Base-by-base conservation (phyloP, 2,329 filamentous ascomycete species). In the Xylariales sp. region DNA sequence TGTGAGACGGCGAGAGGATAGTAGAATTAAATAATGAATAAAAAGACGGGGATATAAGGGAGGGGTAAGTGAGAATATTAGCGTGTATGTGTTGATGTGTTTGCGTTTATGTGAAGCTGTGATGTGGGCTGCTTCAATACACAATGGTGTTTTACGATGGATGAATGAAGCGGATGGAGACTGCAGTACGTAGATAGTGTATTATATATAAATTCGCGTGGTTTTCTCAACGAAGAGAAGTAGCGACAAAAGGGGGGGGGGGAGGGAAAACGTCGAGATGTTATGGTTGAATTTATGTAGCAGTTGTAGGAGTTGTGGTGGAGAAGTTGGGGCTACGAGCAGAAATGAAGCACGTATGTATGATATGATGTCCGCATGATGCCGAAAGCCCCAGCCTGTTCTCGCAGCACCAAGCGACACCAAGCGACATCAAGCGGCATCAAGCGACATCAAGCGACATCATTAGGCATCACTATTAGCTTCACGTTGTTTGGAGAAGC, bases 401-500 rank as follows among this genome's bases (percentile, higher is more conserved):
- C 72, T 65, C 45, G 67, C 36, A 63, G 59, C 52, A 39, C 30
- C 56, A 58, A 70, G 66, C 71, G 23, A 71, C 69, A 75, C 74
- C 73, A 73, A 69, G 67, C 72, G 71, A 71, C 70, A 74, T 75
- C 73, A 74, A 71, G n/a, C n/a, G n/a, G n/a, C 69, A 75, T 75
- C 73, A 73, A 69, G 67, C 72, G 71, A 71, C 69, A 75, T 75
- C 73, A 73, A 69, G 67, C 72, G 71, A 71, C 70, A 74, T 75
- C 73, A 74, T 75, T 61, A 62, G 71, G 65, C 57, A 57, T 64
- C 63, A 60, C 58, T 53, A 18, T 28, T 43, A 65, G 67, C 64
- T 70, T 69, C 69, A 10, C 5, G 64, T 41, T 30, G 61, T 41
- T 69, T 69, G 69, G 69, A 70, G 73, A 73, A 74, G 62, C 67